Base-by-base conservation (phyloP, 2,329 filamentous ascomycete species). In the Byssochlamys sp. region DNA sequence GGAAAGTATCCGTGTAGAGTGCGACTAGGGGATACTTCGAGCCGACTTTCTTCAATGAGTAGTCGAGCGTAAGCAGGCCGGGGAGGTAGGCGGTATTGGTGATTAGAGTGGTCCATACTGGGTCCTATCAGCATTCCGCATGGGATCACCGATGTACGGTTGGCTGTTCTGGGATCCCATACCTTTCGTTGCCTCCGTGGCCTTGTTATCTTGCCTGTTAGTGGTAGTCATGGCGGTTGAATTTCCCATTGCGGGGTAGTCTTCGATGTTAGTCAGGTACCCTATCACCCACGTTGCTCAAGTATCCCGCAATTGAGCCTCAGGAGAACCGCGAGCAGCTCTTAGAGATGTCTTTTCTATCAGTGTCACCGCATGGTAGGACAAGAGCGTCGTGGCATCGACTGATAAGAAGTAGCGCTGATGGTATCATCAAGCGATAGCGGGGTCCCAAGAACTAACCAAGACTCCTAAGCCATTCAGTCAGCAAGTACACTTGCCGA, bases 81-180 rank as follows among this genome's bases (percentile, higher is more conserved):
- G 88, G 81, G 60, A 95, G 84, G 73, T 95, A 95, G 66, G 81
- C 80, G 53, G 84, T 84, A 75, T 94, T 95, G 59, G 90, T 95
- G 70, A 96, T 91, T 63, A 95, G 81, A 10, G 86, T 89, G 28
- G 89, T 90, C 90, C 90, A 96, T 70, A 94, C 90, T 89, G 58
- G n/a, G n/a, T 19, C n/a, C 14, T 45, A 14, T 45, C 39, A 45
- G 39, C 39, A 19, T 19, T 45, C n/a, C 39, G 39, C 39, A 10
- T n/a, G n/a, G 14, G 39, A 45, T 14, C 4, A 19, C 39, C 19
- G 9, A 45, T 24, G 4, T 14, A 45, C 19, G 14, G 7, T 6
- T 45, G 4, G 19, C 4, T 45, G 5, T 19, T n/a, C 39, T 4
- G 39, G 39, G 14, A 9, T 45, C n/a, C 25, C 7, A n/a, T 28